phyloP scores from a whole-genome alignment of 345 rosid species.

The Hirschfeldia incana region DNA sequence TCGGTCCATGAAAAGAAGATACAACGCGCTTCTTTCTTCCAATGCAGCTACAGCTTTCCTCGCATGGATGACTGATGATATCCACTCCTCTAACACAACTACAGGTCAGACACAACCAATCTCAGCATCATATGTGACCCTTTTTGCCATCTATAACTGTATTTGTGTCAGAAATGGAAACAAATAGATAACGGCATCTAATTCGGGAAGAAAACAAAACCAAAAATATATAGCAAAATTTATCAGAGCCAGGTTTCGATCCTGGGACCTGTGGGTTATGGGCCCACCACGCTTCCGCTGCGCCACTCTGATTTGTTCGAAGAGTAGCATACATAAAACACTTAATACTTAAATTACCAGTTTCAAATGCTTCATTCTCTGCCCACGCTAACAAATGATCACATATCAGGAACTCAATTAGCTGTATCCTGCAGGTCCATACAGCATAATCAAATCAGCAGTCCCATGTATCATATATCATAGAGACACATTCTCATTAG shows the following conservation, averaged over 20 bases:
- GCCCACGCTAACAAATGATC: slow-evolving; percentile 72
- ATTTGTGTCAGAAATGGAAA: background rate
- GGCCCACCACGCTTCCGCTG: slow-evolving; percentile 84
- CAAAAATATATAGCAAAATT: background rate
- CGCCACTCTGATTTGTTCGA: slow-evolving; percentile 49
- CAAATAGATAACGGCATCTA: background rate
- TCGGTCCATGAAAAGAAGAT: slow-evolving; percentile 79
- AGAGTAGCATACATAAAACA: background rate
- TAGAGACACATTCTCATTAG: background rate
- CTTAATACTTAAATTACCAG: slow-evolving; percentile 38
- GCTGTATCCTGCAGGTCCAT: slow-evolving; percentile 72
- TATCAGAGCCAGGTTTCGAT: slow-evolving; percentile 75
- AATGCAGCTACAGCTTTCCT: slow-evolving; percentile 60
- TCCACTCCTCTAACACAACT: slow-evolving; percentile 82
- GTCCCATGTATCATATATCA: background rate
- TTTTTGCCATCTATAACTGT: background rate
- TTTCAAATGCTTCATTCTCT: slow-evolving; percentile 49
- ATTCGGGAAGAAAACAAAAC: background rate
- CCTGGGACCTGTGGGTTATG: slow-evolving; percentile 86
- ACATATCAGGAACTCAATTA: slow-evolving; percentile 67
- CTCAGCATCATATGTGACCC: slow-evolving; percentile 3
- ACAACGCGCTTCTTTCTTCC: slow-evolving; percentile 78
- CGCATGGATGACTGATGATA: slow-evolving; percentile 61
- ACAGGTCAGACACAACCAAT: slow-evolving; percentile 30
- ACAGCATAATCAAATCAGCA: slow-evolving; percentile 16